phyloP scores from a whole-genome alignment of 371 early-diverging fungal genomes.

The Sporodiniella umbellata region DNA sequence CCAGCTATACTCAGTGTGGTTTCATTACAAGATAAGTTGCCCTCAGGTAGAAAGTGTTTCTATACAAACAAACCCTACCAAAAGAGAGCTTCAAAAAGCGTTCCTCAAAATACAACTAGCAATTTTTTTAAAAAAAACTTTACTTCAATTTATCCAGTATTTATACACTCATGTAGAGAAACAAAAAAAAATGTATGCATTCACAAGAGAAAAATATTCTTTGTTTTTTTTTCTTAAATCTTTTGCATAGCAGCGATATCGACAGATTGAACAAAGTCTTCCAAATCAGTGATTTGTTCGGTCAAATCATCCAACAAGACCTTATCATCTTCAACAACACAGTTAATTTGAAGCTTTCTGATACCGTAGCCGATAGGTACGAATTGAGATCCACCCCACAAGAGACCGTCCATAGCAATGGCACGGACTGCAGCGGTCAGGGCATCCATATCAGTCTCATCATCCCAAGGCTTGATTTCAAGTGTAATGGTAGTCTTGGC shows the following conservation, averaged over 20 bases:
- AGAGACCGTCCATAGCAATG: conserved; percentile 85
- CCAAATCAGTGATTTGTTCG: conserved; percentile 74
- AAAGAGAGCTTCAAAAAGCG: too few species aligned
- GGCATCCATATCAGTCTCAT: conserved; percentile 85
- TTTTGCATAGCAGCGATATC: conserved; percentile 92
- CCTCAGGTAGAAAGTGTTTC: too few species aligned
- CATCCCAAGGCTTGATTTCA: conserved; percentile 98
- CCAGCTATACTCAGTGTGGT: too few species aligned
- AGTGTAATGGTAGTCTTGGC: conserved; percentile 93
- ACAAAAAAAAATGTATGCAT: too few species aligned
- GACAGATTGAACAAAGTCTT: conserved; percentile 91
- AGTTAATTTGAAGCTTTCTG: conserved; percentile 88
- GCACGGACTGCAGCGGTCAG: conserved; percentile 71
- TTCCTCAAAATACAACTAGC: too few species aligned
- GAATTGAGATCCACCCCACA: conserved; percentile 84
- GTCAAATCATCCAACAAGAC: conserved; percentile 74
- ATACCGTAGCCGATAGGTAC: conserved; percentile 65
- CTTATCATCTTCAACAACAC: conserved; percentile 90
- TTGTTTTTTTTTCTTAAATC: conserved; percentile 65
- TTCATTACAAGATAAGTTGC: too few species aligned
- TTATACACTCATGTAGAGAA: too few species aligned
- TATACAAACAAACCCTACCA: too few species aligned
- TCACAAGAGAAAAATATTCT: too few species aligned
- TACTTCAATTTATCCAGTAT: too few species aligned
- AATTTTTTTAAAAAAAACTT: too few species aligned